A percentile compares a stretch with the other conserved stretches of the same genome.
phyloP scores from a whole-genome alignment of 108 stramenopile genomes.

The Skeletonema marinoi region DNA sequence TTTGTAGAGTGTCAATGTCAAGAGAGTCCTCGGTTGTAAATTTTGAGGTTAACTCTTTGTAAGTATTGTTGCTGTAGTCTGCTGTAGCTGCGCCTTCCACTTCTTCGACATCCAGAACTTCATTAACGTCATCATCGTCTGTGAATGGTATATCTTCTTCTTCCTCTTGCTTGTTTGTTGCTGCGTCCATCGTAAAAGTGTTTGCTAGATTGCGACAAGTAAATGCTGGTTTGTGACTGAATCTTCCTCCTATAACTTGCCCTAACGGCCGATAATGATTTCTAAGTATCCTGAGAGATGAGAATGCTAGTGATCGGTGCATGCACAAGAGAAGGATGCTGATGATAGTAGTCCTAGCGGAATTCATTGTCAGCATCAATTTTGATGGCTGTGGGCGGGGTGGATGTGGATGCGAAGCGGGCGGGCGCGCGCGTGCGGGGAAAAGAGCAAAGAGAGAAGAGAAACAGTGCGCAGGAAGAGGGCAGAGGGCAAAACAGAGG shows the following conservation, averaged over 20 bases:
- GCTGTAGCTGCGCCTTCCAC: neutral
- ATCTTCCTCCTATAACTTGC: neutral
- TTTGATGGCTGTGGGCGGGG: neutral
- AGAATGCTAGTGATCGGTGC: neutral
- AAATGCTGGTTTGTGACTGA: neutral
- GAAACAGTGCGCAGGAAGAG: no score
- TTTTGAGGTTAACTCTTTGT: neutral
- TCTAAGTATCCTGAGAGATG: neutral
- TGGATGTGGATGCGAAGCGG: no score
- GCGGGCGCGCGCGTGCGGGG: no score
- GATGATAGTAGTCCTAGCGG: neutral
- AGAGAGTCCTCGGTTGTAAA: neutral
- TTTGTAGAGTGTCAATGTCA: conserved; percentile 16
- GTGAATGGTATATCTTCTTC: neutral
- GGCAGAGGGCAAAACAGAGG: no score
- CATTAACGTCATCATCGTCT: neutral
- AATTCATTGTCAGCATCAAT: neutral
- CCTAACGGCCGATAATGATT: neutral
- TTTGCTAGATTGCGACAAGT: neutral
- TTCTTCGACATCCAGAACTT: neutral
- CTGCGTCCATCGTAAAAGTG: neutral
- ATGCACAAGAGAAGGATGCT: neutral
- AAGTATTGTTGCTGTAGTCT: neutral
- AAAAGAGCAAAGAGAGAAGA: no score
- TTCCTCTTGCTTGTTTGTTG: neutral